Conservation (phyloP, 495 filamentous ascomycete species). For the Aspergillus panamensis region DNA sequence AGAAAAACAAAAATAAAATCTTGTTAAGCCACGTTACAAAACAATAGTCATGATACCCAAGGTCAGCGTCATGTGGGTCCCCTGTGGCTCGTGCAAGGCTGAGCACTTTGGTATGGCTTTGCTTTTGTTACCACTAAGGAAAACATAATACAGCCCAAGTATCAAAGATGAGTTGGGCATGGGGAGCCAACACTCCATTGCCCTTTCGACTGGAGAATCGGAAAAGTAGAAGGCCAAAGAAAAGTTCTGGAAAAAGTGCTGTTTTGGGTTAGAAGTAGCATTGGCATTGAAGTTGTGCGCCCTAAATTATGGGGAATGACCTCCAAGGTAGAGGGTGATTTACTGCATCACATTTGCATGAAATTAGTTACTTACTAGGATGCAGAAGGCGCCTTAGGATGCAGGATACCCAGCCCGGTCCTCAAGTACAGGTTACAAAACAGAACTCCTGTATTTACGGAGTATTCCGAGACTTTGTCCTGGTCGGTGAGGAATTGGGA, state of each 20-base stretch:
- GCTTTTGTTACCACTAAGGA: neutral
- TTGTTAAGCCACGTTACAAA: neutral
- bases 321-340: neutral
- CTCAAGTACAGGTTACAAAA: slow-evolving; percentile 2
- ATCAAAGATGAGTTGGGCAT: neutral
- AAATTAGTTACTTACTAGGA: neutral
- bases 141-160: neutral
- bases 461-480: slow-evolving; percentile 5
- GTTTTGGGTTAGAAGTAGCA: too few relatives aligned
- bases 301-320: neutral
- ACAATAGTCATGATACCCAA: neutral
- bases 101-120: slow-evolving; percentile 5
- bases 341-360: slow-evolving; percentile 1
- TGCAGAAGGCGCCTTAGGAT: neutral
- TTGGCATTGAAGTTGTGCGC: neutral
- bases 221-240: too few relatives aligned
- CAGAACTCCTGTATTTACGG: slow-evolving; percentile 7
- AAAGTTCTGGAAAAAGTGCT: too few relatives aligned
- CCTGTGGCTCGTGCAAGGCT: slow-evolving; percentile 18
- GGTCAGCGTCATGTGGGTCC: slow-evolving; percentile 3
- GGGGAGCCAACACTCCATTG: too few relatives aligned
- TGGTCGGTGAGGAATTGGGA: slow-evolving; percentile 22
- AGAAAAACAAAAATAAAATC: neutral
- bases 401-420: neutral
- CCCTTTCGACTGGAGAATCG: too few relatives aligned